Evolutionary conservation across 495 filamentous ascomycete genomes (phyloP).

Genomic region (Hyaloscypha bicolor): DNA sequence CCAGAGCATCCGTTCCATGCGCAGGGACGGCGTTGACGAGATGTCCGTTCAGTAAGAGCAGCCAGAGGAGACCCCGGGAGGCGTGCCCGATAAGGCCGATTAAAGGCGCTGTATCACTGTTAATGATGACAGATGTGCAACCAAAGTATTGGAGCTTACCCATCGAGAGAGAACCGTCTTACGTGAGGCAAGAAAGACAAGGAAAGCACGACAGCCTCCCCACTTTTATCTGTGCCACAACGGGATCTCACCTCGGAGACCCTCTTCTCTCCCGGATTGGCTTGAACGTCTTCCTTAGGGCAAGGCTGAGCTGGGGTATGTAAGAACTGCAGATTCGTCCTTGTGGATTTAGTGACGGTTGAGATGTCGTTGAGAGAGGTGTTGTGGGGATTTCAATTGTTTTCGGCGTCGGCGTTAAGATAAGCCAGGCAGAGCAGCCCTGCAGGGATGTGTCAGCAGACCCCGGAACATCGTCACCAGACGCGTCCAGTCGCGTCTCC

Average conservation of each 20-base stretch:
- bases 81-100: not conserved
- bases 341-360: too few species aligned
- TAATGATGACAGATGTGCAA: not conserved
- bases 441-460: too few species aligned
- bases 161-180: not conserved
- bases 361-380: too few species aligned
- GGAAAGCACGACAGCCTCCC: not conserved
- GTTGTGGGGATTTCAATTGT: too few species aligned
- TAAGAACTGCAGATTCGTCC: too few species aligned
- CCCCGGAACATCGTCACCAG: too few species aligned
- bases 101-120: not conserved
- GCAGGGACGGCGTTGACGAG: not conserved
- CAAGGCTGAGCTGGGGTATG: not conserved
- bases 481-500: too few species aligned
- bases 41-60: not conserved
- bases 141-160: not conserved
- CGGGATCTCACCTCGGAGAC: not conserved
- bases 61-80: not conserved
- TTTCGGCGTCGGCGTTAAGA: too few species aligned
- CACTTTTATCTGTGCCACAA: not conserved
- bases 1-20: slow-evolving; percentile 46
- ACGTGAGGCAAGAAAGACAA: not conserved
- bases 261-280: not conserved
- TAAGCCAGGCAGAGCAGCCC: too few species aligned
- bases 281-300: not conserved